These are phyloP conservation scores for Volvox carteri DNA, from an alignment of 163 green algal species.

Conservation along the genomic window DNA sequence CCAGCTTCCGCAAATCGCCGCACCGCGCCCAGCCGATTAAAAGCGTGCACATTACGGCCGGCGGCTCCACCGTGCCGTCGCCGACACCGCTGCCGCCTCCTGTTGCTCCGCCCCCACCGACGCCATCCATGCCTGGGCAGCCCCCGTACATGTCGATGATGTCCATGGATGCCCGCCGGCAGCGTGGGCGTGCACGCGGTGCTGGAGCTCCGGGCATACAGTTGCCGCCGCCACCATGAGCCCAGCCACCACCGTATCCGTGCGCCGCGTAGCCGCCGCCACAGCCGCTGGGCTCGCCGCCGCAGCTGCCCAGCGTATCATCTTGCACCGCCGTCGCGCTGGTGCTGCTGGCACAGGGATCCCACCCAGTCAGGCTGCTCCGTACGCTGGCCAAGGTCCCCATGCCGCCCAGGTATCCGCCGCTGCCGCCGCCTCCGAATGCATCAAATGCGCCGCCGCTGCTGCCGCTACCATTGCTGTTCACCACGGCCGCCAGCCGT, in stretches of 20 bases:
- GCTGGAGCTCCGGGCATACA: too few species aligned
- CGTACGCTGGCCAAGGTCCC: too few species aligned
- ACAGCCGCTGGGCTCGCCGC: neutral
- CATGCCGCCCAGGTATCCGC: neutral
- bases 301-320: neutral
- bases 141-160: constrained; percentile 48
- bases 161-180: constrained; percentile 14
- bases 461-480: neutral
- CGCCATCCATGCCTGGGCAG: neutral
- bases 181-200: neutral
- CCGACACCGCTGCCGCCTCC: neutral
- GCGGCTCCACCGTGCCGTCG: neutral
- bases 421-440: neutral
- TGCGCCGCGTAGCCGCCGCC: neutral
- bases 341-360: neutral
- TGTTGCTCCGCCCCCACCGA: too few species aligned
- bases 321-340: neutral
- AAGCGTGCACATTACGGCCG: constrained; percentile 19
- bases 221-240: neutral
- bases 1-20: constrained; percentile 47
- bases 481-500: neutral
- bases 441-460: neutral
- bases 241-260: neutral
- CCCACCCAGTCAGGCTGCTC: neutral
- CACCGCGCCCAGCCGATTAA: constrained; percentile 48